Conservation (phyloP, 1,284 basidiomycete genomes). For the Rhodotorula sp. region DNA sequence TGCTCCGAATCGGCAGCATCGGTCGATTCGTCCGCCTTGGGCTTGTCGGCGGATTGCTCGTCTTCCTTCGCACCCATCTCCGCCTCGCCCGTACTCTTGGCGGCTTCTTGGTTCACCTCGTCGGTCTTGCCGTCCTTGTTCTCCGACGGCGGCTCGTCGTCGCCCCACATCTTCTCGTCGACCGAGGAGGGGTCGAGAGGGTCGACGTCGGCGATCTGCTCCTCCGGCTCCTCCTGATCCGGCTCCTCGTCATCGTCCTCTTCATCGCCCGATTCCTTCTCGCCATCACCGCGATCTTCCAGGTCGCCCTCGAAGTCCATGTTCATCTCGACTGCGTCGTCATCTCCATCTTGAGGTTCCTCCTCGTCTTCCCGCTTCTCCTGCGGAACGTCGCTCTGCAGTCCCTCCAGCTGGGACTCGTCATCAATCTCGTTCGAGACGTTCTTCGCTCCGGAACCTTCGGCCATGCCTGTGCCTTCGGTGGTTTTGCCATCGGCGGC, state of each 20-base stretch:
- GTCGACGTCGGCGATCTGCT: conserved; percentile 81
- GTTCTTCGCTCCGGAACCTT: conserved; percentile 79
- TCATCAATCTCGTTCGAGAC: conserved; percentile 91
- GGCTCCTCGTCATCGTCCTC: conserved; percentile 53
- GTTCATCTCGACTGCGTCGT: conserved; percentile 56
- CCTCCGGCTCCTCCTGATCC: conserved; percentile 62
- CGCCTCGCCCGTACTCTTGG: conserved; percentile 62
- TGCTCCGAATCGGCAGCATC: conserved; percentile 61
- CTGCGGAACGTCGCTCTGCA: conserved; percentile 70
- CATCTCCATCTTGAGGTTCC: conserved; percentile 57
- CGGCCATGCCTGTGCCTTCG: conserved; percentile 81
- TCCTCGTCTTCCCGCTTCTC: conserved; percentile 62
- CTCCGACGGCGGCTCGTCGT: conserved; percentile 60
- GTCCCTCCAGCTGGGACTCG: conserved; percentile 92
- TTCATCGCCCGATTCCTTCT: conserved; percentile 58
- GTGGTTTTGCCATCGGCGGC: conserved; percentile 56
- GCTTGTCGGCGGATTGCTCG: conserved; percentile 52
- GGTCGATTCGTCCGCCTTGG: conserved; percentile 52
- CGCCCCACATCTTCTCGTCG: conserved; percentile 97
- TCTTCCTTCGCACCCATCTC: conserved; percentile 77
- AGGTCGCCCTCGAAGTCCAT: conserved; percentile 49
- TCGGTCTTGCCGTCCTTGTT: conserved; percentile 54
- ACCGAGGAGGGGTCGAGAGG: conserved; percentile 80
- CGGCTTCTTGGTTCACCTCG: conserved; percentile 56
- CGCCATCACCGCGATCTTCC: conserved; percentile 68